Evolutionary conservation across 106 monocot genomes (phyloP).

Genomic region (Dendrobium catenatum): DNA sequence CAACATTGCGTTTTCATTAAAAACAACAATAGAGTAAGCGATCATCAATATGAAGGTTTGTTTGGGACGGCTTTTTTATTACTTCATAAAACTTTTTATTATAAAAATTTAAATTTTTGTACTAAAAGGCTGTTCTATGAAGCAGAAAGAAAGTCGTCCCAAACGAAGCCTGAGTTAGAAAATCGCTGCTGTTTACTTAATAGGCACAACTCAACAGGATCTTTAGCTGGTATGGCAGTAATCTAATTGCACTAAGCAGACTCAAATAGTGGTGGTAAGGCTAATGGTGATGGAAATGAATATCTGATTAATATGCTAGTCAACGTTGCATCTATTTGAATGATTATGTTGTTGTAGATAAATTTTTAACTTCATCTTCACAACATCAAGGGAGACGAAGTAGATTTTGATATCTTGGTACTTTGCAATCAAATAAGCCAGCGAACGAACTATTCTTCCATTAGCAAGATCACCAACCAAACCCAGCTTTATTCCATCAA

Average conservation of each 20-base stretch:
- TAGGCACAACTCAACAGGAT: no score
- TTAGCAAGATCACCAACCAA: constrained; percentile 97
- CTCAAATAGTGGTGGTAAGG: neutral
- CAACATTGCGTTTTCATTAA: neutral
- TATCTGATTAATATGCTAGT: neutral
- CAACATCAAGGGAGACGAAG: constrained; percentile 91
- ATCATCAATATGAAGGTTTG: no score
- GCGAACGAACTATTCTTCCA: constrained; percentile 89
- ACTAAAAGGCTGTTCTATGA: no score
- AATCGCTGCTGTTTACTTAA: no score
- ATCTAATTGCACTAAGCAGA: neutral
- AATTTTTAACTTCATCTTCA: constrained; percentile 89
- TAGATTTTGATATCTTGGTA: constrained; percentile 80
- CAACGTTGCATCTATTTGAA: neutral
- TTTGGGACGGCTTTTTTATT: no score
- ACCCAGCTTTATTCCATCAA: constrained; percentile 84
- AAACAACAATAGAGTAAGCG: no score
- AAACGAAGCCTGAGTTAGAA: no score
- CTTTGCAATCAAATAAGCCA: constrained; percentile 86
- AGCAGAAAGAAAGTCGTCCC: no score
- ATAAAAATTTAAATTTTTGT: no score
- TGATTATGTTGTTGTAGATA: neutral
- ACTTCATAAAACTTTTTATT: no score
- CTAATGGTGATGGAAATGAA: neutral
- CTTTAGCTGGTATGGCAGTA: neutral